Evolutionary conservation across 179 eudicot genomes (phyloP), one percentile per base, ranked within the genome.

Genomic region (Carnegiea gigantea): DNA sequence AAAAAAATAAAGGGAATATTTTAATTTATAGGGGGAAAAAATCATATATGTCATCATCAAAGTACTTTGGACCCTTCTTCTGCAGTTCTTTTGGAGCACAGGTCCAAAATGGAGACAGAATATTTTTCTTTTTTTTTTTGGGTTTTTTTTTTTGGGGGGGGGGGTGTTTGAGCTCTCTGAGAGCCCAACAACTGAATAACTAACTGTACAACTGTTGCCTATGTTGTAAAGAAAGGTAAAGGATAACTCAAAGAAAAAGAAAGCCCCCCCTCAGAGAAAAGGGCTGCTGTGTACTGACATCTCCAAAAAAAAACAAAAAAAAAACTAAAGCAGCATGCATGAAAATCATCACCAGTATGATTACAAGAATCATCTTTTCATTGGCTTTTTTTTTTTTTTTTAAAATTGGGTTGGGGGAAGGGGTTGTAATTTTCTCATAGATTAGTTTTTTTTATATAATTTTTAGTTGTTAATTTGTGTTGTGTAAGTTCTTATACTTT

Each of bases 201-300:
- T 81, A 78, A 81, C 76, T 85, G 77, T 75, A 82, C 84, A 79
- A 82, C 81, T 80, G 80, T 80, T 78, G 74, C 73, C 53, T 74
- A 82, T 75, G 85, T 85, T 82, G 80, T 82, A 75, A 57, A 84
- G 71, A 73, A 86, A 80, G 78, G 80, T 64, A 82, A 79, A 83
- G 81, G 77, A 51, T 78, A 83, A 13, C 14, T 7, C 17, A 51
- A 51, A 79, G 72, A 84, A 79, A 74, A 23, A 67, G 72, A 67
- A 62, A 62, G 30, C 62, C 20, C 62, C 62, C 62, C 62, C 62
- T 57, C n/a, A 62, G 68, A 62, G 30, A 62, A 62, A 62, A 62
- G n/a, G 68, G 68, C 68, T 67, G 72, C 72, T 67, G 20, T 67
- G 72, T 3, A 67, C 72, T 67, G 40, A 65, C 65, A 60, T 14